Evolutionary conservation across 495 filamentous ascomycete species (phyloP), one percentile per base, ranked within the genome.

Genomic region (Lasiosphaeria miniovina): DNA sequence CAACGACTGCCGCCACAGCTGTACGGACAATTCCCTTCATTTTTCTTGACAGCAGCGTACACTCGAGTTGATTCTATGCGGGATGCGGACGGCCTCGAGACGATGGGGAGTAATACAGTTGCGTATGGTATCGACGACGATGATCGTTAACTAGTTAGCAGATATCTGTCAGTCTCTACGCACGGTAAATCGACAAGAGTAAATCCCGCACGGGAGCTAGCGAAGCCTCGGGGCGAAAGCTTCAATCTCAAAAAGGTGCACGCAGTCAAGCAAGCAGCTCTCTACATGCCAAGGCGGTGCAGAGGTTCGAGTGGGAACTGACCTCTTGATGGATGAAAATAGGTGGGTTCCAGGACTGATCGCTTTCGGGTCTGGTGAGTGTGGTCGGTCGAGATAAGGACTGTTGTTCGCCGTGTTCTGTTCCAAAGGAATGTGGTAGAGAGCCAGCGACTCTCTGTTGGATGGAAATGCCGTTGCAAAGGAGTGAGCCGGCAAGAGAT

Each of bases 341-440:
- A 61, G 62, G 63, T 59, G 45, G 58, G 58, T 62, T 58, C 52
- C 17, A 36, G 40, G 41, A 52, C 24, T 24, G 24, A 24, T 24
- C 24, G 24, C 24, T 24, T 24, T 24, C 24, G 24, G 24, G 24
- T 24, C 24, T 24, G 24, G 24, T 24, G 24, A 24, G 24, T 24
- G 24, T 24, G 24, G 24, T 24, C 24, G 24, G 24, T 38, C 36
- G 53, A 52, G 50, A 38, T 58, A 58, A 52, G 14, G 55, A 15
- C 43, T 64, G 55, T 65, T 55, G 31, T 64, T 69, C 53, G 54
- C 51, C 11, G 5, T 24, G 24, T 24, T 63, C 56, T 59, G 68
- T 79, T 79, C 80, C 78, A 82, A 84, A 84, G 60, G 81, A 84
- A 79, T 80, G 81, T 84, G 77, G 71, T 77, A 78, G 81, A 83